A percentile compares a stretch with the other conserved stretches of the same genome.
phyloP scores from a whole-genome alignment of 805 yeast genomes.

The Sporopachydermia lactativora region DNA sequence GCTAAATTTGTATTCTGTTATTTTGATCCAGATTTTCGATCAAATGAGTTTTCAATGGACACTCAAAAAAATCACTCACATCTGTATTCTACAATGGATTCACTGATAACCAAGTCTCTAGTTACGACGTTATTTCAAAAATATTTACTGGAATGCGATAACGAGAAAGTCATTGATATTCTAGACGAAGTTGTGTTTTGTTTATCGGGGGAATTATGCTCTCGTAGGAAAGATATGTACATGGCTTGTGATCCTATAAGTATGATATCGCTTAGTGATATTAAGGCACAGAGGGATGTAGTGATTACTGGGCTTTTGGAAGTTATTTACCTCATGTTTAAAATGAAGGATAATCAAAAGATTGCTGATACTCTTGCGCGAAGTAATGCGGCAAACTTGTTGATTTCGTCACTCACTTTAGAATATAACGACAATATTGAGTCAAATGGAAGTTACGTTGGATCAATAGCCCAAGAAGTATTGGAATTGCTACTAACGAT shows the following conservation, averaged over 20 bases:
- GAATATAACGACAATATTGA: conserved; percentile 8
- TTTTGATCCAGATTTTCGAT: background rate
- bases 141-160: background rate
- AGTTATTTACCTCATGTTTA: background rate
- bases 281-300: background rate
- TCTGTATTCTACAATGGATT: background rate
- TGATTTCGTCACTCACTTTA: conserved; percentile 15
- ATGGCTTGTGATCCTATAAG: background rate
- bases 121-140: background rate
- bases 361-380: conserved; percentile 5
- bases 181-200: background rate
- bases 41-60: background rate
- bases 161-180: background rate
- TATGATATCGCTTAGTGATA: no score
- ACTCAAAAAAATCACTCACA: no score
- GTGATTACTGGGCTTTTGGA: background rate
- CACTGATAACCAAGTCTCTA: background rate
- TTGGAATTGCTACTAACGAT: conserved; percentile 54
- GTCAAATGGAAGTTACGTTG: conserved; percentile 27
- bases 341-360: conserved; percentile 4
- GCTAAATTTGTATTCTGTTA: conserved; percentile 9
- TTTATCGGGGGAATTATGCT: background rate
- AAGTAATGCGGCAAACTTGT: conserved; percentile 12
- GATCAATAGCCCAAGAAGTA: conserved; percentile 50
- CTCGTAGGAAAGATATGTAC: background rate